Conservation (phyloP, 2,329 filamentous ascomycete species). For the Hypoxylon sp. region DNA sequence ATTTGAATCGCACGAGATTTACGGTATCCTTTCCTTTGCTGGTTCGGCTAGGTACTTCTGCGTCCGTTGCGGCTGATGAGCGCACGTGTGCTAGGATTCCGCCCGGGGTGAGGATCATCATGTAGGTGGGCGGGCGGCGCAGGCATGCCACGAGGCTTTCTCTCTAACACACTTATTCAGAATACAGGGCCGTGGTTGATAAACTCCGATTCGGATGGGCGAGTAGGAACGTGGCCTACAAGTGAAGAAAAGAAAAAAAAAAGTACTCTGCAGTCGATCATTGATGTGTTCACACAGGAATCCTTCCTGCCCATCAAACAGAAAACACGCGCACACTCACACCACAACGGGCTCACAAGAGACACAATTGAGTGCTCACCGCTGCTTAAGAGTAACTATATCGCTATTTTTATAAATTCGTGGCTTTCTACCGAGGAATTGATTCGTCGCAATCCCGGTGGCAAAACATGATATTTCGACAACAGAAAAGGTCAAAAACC, state of each 20-base stretch:
- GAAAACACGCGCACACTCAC: not conserved
- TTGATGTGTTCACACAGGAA: slow-evolving; percentile 23
- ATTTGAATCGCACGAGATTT: slow-evolving; percentile 32
- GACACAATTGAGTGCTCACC: slow-evolving; percentile 16
- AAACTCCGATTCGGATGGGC: slow-evolving; percentile 29
- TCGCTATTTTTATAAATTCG: slow-evolving; percentile 11
- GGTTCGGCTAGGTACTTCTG: slow-evolving; percentile 36
- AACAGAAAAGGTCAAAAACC: slow-evolving; percentile 1
- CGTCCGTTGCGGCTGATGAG: slow-evolving; percentile 42
- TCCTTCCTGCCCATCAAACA: slow-evolving; percentile 39
- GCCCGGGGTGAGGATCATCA: slow-evolving; percentile 29
- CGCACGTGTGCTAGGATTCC: slow-evolving; percentile 42
- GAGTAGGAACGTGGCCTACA: slow-evolving; percentile 26
- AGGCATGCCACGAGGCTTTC: slow-evolving; percentile 42
- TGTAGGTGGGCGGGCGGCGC: slow-evolving; percentile 36
- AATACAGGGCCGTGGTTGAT: slow-evolving; percentile 31
- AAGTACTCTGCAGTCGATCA: slow-evolving; percentile 32
- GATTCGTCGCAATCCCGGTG: slow-evolving; percentile 6
- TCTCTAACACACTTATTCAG: slow-evolving; percentile 30
- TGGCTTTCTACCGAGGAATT: slow-evolving; percentile 4
- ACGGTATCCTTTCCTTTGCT: slow-evolving; percentile 18
- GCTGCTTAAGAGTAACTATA: slow-evolving; percentile 4
- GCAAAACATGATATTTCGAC: not conserved
- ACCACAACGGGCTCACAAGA: slow-evolving; percentile 13
- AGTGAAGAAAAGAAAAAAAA: slow-evolving; percentile 14